Evolutionary conservation across 139 green algal genomes (phyloP), one percentile per base, ranked within the genome.

Genomic region (Chlamydomonas applanata): DNA sequence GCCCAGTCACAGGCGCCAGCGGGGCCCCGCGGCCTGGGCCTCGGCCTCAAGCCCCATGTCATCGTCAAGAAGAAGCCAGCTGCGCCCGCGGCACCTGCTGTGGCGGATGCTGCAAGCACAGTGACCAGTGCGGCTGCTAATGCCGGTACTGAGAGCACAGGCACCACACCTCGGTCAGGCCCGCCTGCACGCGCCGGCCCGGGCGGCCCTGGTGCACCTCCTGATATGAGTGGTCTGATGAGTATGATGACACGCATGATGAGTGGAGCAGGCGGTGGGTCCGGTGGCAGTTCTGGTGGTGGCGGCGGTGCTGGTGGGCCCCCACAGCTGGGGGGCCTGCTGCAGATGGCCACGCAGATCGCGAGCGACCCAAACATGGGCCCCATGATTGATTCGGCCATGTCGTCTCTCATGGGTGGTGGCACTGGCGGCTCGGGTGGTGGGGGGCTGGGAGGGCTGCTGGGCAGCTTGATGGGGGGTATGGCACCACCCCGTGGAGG

Each of bases 281-380:
- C 33, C 46, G 69, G 69, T 35, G 60, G 40, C 9, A 4, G 40
- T 5, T 3, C 60, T 36, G 25, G 22, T 40, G 25, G 27, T n/a
- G 57, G 17, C 0, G 70, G 73, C n/a, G 69, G 62, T 20, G 70
- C 45, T 4, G 74, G 74, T 16, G 74, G 63, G 7, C 68, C 57
- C 32, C 68, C 72, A 20, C 73, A 82, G n/a, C n/a, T n/a, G 62
- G 81, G 70, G 9, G 74, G 77, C 0, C 66, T 87, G 32, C 19
- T 87, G 32, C 77, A 83, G 70, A 74, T 82, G 69, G 82, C 82
- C 22, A 75, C 75, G 27, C 66, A 76, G 57, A 73, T 87, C 11
- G 65, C 71, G 1, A 76, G 33, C 9, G 82, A 87, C 61, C 82
- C 82, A 3, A 52, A 46, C 33, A 83, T 87, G 82, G 66, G 73